A percentile compares a stretch with the other conserved stretches of the same genome.
phyloP scores from a whole-genome alignment of 495 filamentous ascomycete species.

The Talaromyces wortmannii region DNA sequence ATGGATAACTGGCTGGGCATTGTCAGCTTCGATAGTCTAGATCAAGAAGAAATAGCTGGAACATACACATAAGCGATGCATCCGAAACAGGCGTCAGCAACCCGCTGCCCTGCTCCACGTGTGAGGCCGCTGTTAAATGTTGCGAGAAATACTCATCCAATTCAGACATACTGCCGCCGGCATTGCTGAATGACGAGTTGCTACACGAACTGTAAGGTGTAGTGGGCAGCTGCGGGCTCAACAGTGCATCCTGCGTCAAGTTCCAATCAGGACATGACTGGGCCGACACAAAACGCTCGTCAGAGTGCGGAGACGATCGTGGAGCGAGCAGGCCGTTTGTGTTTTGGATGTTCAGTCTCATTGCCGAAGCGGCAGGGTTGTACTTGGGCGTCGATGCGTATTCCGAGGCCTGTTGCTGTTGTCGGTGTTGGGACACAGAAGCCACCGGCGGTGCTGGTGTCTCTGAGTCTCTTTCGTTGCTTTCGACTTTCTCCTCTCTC shows the following conservation, averaged over 20 bases:
- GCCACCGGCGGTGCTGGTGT: background rate
- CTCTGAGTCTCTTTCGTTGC: background rate
- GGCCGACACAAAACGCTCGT: background rate
- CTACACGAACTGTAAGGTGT: slow-evolving; percentile 4
- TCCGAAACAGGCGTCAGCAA: background rate
- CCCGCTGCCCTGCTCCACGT: background rate
- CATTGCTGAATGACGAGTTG: background rate
- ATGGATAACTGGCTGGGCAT: background rate
- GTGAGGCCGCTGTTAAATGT: background rate
- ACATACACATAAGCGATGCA: background rate
- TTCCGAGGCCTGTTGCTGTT: background rate
- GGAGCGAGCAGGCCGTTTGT: background rate
- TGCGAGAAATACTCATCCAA: background rate
- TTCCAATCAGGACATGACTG: slow-evolving; percentile 1
- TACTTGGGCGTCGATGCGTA: background rate
- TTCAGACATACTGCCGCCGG: background rate
- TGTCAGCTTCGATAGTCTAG: background rate
- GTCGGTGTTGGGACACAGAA: background rate
- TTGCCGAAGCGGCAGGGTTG: background rate
- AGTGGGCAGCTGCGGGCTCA: background rate
- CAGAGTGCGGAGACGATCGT: background rate
- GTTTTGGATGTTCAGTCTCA: background rate
- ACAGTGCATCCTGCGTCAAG: background rate
- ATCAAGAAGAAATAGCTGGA: background rate
- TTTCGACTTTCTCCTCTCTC: background rate